Percentiles rank a stretch among this genome's conserved stretches.
phyloP scores from a whole-genome alignment of 2,329 filamentous ascomycete species.

The Onygenales sp. region DNA sequence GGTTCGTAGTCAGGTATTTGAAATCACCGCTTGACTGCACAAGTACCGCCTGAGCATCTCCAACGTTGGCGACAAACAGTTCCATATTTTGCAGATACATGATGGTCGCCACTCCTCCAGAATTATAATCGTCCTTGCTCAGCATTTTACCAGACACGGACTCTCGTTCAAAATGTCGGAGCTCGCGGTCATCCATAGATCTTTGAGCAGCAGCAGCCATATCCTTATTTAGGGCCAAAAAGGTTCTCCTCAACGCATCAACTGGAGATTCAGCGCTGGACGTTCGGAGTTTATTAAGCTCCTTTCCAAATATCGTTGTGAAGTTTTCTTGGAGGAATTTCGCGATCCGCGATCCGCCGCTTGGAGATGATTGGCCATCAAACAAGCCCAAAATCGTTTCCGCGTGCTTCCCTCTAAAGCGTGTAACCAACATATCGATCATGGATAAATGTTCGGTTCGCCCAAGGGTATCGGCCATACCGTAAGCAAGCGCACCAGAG shows the following conservation, averaged over 20 bases:
- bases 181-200: constrained; percentile 63
- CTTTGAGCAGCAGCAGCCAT: constrained; percentile 76
- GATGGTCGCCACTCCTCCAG: constrained; percentile 85
- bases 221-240: constrained; percentile 87
- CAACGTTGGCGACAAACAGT: constrained; percentile 88
- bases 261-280: constrained; percentile 62
- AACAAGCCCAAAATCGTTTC: constrained; percentile 92
- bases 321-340: constrained; percentile 97
- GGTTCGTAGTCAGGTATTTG: constrained; percentile 77
- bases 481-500: constrained; percentile 83
- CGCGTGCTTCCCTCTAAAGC: constrained; percentile 79
- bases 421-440: constrained; percentile 87
- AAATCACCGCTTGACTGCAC: constrained; percentile 81
- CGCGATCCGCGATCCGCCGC: constrained; percentile 86
- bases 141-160: constrained; percentile 66
- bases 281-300: constrained; percentile 64
- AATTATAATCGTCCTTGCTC: constrained; percentile 78
- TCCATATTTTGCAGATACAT: constrained; percentile 84
- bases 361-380: constrained; percentile 82
- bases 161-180: constrained; percentile 51
- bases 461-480: constrained; percentile 93
- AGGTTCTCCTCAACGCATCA: constrained; percentile 78
- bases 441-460: constrained; percentile 91
- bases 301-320: constrained; percentile 69
- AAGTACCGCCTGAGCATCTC: constrained; percentile 89